Conservation (phyloP, 2,329 filamentous ascomycete genomes). For the Bisporella sp. region DNA sequence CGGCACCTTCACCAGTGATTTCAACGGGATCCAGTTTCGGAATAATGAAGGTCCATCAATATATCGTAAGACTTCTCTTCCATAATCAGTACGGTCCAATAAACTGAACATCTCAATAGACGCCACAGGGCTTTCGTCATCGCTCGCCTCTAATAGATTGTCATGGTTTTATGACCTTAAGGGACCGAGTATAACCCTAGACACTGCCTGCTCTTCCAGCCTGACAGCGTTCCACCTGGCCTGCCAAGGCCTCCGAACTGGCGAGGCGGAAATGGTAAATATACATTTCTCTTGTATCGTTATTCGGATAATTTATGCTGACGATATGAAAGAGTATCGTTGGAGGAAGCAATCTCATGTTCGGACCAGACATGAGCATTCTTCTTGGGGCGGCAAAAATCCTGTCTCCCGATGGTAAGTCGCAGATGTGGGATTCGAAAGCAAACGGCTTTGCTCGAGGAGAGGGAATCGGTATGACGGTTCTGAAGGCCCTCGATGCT, state of each 20-base stretch:
- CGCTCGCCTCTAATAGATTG: slow-evolving; percentile 45
- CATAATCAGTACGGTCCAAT: not conserved
- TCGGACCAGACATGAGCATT: slow-evolving; percentile 41
- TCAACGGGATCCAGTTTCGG: not conserved
- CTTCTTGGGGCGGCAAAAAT: slow-evolving; percentile 18
- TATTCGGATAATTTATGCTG: slow-evolving; percentile 26
- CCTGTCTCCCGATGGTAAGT: slow-evolving; percentile 29
- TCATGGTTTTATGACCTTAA: slow-evolving; percentile 46
- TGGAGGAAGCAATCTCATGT: slow-evolving; percentile 41
- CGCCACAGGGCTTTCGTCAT: not conserved
- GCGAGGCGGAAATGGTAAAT: slow-evolving; percentile 25
- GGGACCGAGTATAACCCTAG: slow-evolving; percentile 45
- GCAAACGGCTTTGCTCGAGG: slow-evolving; percentile 59
- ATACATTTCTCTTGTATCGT: slow-evolving; percentile 34
- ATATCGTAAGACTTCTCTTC: not conserved
- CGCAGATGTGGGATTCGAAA: slow-evolving; percentile 46
- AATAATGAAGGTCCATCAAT: not conserved
- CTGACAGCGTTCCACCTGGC: slow-evolving; percentile 47
- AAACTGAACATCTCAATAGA: not conserved
- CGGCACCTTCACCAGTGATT: not conserved
- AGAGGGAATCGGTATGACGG: slow-evolving; percentile 50
- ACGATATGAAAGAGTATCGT: slow-evolving; percentile 41
- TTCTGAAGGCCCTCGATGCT: slow-evolving; percentile 51
- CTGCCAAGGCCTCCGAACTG: slow-evolving; percentile 40
- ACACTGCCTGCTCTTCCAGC: slow-evolving; percentile 50